Conservation (phyloP, 352 stramenopile genomes). For the Globisporangium okanoganense region DNA sequence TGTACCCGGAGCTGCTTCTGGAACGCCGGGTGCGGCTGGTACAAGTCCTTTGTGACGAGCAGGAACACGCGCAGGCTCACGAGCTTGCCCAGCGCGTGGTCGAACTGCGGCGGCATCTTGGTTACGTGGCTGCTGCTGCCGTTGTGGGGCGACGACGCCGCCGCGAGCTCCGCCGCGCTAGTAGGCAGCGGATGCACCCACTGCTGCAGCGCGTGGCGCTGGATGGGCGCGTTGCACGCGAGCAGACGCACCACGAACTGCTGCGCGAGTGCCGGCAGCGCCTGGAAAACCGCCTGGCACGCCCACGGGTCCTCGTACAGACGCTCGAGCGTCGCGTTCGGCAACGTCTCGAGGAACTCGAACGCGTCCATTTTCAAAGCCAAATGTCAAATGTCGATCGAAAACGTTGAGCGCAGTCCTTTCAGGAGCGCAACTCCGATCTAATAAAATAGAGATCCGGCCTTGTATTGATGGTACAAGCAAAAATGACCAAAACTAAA, state of each 20-base stretch:
- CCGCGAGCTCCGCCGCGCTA: not conserved
- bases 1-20: constrained; percentile 58
- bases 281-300: constrained; percentile 88
- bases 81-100: constrained; percentile 50
- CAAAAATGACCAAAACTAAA: no score
- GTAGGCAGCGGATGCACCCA: constrained; percentile 57
- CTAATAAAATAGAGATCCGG: no score
- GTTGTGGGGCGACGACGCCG: constrained; percentile 4
- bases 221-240: constrained; percentile 45
- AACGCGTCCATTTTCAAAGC: constrained; percentile 75
- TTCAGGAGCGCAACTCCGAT: no score
- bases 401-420: no score
- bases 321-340: constrained; percentile 64
- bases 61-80: constrained; percentile 58
- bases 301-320: constrained; percentile 86
- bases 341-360: constrained; percentile 83
- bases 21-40: constrained; percentile 51
- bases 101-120: constrained; percentile 50
- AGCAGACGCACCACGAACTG: constrained; percentile 90
- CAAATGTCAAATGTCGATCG: no score
- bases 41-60: constrained; percentile 25
- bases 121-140: not conserved
- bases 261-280: constrained; percentile 79
- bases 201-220: constrained; percentile 48
- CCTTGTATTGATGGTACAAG: no score